Base-by-base conservation (phyloP, 2,329 filamentous ascomycete genomes). In the Fusarium sp. region DNA sequence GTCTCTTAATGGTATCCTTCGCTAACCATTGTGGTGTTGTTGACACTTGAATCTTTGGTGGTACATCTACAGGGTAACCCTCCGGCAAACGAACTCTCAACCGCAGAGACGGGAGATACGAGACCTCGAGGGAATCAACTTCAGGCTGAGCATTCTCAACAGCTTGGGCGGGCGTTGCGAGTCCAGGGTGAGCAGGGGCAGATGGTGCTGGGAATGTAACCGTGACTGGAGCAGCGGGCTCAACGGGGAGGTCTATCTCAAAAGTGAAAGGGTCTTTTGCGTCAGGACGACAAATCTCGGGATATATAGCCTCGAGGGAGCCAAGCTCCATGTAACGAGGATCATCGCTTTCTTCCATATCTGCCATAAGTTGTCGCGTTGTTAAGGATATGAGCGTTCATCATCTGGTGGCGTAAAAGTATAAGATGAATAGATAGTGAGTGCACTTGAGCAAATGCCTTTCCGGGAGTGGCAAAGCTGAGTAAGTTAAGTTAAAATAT, bases 231-330 rank as follows among this genome's bases (percentile, higher is more conserved):
- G 83, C 80, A 34, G 78, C 79, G 12, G 88, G 85, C 66, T 84
- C 83, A 40, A 90, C 84, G 5, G 87, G 86, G 18, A 91, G 77
- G 44, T 88, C 85, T 58, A 91, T 83, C 42, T 81, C 80, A 74
- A 89, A 84, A 9, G 80, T 80, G 71, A 84, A 83, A n/a, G 65
- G 63, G 60, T 83, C 79, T 33, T 82, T 71, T 8, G 80, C 74
- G 45, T 81, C 76, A 20, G 82, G 75, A 10, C 79, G 77, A 31
- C 81, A 81, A 15, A 91, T 85, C 77, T 91, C 89, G n/a, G 89
- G 89, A 68, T 86, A 92, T 72, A 92, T 91, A 65, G 88, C 87
- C 57, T 83, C 80, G 57, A 91, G 83, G 15, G 88, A 85, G 72
- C 83, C 84, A 56, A 91, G 81, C 80, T 91, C 89, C 46, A 84